phyloP scores from a whole-genome alignment of 2,329 filamentous ascomycete species.

The Penicillium freii region DNA sequence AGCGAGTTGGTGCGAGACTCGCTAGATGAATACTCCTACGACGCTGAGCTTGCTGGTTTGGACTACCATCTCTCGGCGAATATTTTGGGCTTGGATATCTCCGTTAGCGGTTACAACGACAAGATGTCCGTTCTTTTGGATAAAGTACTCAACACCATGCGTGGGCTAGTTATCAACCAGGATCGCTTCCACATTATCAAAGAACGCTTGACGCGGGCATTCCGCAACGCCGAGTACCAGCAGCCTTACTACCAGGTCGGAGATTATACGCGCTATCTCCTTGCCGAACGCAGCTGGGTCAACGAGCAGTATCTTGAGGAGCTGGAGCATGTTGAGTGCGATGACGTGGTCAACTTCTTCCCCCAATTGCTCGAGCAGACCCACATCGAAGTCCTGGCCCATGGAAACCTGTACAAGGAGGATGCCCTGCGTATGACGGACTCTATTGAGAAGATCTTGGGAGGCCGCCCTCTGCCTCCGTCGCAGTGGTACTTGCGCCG shows the following conservation, averaged over 20 bases:
- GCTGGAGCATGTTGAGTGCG: constrained; percentile 68
- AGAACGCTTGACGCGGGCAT: constrained; percentile 71
- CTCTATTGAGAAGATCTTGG: constrained; percentile 73
- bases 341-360: constrained; percentile 74
- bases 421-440: constrained; percentile 84
- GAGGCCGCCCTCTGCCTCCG: constrained; percentile 69
- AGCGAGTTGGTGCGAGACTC: constrained; percentile 85
- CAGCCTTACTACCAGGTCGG: constrained; percentile 87
- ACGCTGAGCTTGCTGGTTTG: constrained; percentile 87
- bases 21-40: constrained; percentile 89
- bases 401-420: constrained; percentile 92
- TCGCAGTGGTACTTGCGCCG: constrained; percentile 78
- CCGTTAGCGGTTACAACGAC: constrained; percentile 90
- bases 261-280: constrained; percentile 78
- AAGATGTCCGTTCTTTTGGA: constrained; percentile 89
- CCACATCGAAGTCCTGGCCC: constrained; percentile 82
- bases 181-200: constrained; percentile 90
- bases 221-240: constrained; percentile 83
- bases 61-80: constrained; percentile 76
- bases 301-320: constrained; percentile 78
- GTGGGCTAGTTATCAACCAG: constrained; percentile 77
- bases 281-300: constrained; percentile 71
- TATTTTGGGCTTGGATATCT: constrained; percentile 70
- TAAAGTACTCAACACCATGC: constrained; percentile 80
- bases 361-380: constrained; percentile 78